Percentiles rank a stretch among this genome's conserved stretches.
Conservation (phyloP, 805 yeast genomes). For the Metschnikowia bowlesiae region DNA sequence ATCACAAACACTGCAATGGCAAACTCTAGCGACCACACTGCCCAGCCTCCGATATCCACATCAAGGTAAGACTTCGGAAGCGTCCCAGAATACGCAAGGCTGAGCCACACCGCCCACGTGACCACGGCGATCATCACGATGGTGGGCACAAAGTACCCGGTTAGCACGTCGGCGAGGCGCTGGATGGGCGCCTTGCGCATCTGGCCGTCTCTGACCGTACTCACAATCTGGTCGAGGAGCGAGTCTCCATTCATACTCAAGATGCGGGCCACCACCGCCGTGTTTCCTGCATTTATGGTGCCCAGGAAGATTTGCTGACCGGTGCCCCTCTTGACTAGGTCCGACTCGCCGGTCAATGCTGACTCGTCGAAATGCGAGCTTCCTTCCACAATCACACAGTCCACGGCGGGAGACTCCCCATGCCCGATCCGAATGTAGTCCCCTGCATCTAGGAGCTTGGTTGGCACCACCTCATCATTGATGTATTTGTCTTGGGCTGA, state of each 20-base stretch:
- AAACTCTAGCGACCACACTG: slow-evolving; percentile 72
- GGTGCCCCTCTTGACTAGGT: slow-evolving; percentile 49
- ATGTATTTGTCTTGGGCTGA: slow-evolving; percentile 10
- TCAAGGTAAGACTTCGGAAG: slow-evolving; percentile 56
- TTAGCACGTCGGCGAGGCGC: slow-evolving; percentile 60
- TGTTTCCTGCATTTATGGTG: slow-evolving; percentile 59
- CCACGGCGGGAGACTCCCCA: slow-evolving; percentile 60
- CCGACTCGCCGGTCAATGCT: slow-evolving; percentile 58
- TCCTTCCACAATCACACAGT: slow-evolving; percentile 48
- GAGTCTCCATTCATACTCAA: slow-evolving; percentile 60
- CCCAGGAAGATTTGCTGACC: slow-evolving; percentile 76
- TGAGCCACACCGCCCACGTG: slow-evolving; percentile 69
- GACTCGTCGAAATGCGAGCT: slow-evolving; percentile 53
- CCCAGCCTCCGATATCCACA: slow-evolving; percentile 69
- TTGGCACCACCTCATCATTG: slow-evolving; percentile 32
- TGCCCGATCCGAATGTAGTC: slow-evolving; percentile 46
- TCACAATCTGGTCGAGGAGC: slow-evolving; percentile 63
- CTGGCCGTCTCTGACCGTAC: slow-evolving; percentile 70
- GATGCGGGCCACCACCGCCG: slow-evolving; percentile 50
- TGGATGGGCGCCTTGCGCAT: slow-evolving; percentile 70
- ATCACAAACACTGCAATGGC: slow-evolving; percentile 76
- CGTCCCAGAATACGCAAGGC: slow-evolving; percentile 49
- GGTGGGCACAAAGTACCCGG: slow-evolving; percentile 70
- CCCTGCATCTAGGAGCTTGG: slow-evolving; percentile 47
- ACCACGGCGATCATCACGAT: slow-evolving; percentile 55